phyloP scores from a whole-genome alignment of 495 filamentous ascomycete genomes.

The Penicillium lagena region DNA sequence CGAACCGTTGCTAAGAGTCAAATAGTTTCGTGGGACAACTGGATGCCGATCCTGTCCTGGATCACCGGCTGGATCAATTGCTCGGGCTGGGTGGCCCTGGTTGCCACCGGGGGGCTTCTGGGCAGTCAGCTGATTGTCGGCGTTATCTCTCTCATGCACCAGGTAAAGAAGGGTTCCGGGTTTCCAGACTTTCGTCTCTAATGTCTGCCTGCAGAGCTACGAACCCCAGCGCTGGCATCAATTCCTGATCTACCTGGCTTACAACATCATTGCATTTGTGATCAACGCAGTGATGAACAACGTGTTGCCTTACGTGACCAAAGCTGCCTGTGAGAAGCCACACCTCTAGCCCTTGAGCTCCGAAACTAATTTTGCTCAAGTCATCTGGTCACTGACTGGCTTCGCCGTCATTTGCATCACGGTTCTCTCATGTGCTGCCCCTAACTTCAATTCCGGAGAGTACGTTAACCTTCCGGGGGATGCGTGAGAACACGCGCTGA shows the following conservation, averaged over 20 bases:
- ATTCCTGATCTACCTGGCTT: slow-evolving; percentile 66
- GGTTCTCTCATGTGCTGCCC: slow-evolving; percentile 54
- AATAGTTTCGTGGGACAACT: slow-evolving; percentile 45
- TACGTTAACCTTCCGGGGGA: slow-evolving; percentile 42
- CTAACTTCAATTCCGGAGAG: slow-evolving; percentile 52
- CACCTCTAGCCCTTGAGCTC: not conserved
- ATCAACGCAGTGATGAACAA: slow-evolving; percentile 64
- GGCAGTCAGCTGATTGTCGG: slow-evolving; percentile 54
- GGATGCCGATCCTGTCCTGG: slow-evolving; percentile 59
- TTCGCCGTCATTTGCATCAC: slow-evolving; percentile 66
- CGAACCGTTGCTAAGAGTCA: not conserved
- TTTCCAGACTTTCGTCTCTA: not conserved
- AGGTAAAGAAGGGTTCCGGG: slow-evolving; percentile 14
- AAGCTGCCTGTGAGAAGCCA: slow-evolving; percentile 37
- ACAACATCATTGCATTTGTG: slow-evolving; percentile 54
- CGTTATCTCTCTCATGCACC: slow-evolving; percentile 53
- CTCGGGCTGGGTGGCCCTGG: slow-evolving; percentile 60
- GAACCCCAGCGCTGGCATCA: slow-evolving; percentile 60
- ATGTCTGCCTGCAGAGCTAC: slow-evolving; percentile 31
- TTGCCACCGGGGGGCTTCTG: slow-evolving; percentile 42
- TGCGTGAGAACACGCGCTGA: slow-evolving; percentile 30
- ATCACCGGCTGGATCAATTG: slow-evolving; percentile 73
- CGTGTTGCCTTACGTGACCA: slow-evolving; percentile 58
- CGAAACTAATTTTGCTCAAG: slow-evolving; percentile 10
- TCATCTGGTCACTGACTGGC: slow-evolving; percentile 62